Percentiles rank a stretch among this genome's conserved stretches.
These are phyloP conservation scores for Beauveria caledonica DNA, from an alignment of 2,329 filamentous ascomycete genomes.

Conservation along the genomic window DNA sequence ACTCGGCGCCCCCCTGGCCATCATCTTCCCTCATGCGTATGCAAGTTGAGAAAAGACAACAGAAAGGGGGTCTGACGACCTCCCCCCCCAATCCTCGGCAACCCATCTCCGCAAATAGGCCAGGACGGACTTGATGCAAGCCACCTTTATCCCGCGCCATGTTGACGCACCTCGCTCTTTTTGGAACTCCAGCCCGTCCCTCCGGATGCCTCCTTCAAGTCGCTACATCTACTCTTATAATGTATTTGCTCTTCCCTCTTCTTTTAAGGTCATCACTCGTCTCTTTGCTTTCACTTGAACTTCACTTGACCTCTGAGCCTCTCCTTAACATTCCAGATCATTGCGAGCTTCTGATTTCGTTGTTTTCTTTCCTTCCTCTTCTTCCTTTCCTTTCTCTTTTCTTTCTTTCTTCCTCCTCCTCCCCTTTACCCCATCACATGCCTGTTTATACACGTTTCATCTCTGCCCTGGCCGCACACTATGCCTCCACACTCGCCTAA, in stretches of 20 bases:
- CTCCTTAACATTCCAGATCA: constrained; percentile 7
- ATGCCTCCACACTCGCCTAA: neutral
- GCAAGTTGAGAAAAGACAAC: neutral
- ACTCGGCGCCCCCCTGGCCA: neutral
- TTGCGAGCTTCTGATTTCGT: neutral
- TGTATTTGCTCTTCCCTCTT: neutral
- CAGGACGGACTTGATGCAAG: constrained; percentile 1
- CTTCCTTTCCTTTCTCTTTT: neutral
- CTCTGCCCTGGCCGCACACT: neutral
- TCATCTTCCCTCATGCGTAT: neutral
- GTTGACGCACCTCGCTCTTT: constrained; percentile 1
- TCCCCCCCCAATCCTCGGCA: neutral
- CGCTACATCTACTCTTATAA: neutral
- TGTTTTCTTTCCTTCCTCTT: neutral
- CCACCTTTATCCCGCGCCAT: neutral
- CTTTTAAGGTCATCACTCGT: neutral
- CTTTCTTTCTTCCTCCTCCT: neutral
- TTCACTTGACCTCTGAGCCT: constrained; percentile 5
- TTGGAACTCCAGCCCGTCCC: neutral
- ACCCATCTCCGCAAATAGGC: neutral
- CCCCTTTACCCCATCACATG: neutral
- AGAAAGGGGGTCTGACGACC: too few relatives aligned
- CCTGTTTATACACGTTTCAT: neutral
- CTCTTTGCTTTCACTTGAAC: neutral
- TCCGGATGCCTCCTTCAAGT: too few relatives aligned